These are phyloP conservation scores for Suillus decipiens DNA, from an alignment of 768 basidiomycete species.

Conservation along the genomic window DNA sequence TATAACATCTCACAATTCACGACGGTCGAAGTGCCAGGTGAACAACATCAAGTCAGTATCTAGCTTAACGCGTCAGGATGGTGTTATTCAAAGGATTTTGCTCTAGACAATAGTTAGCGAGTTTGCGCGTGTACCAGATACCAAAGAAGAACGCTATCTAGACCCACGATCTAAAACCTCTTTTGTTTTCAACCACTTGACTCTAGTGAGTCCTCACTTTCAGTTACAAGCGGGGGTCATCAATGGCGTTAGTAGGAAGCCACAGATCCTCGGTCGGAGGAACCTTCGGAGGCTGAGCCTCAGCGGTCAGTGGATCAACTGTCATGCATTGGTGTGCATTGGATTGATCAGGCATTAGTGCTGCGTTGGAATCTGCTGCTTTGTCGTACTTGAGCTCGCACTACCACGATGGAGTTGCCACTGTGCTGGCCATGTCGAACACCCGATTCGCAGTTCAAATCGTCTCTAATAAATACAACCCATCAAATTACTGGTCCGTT, in stretches of 20 bases:
- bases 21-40: constrained; percentile 79
- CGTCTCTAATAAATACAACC: constrained; percentile 97
- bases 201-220: constrained; percentile 54
- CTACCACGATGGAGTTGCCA: constrained; percentile 75
- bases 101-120: constrained; percentile 80
- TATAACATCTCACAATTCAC: constrained; percentile 92
- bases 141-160: constrained; percentile 68
- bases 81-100: constrained; percentile 10
- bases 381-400: constrained; percentile 76
- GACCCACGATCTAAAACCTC: constrained; percentile 80
- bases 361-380: constrained; percentile 68
- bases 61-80: background rate
- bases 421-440: constrained; percentile 62
- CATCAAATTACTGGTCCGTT: constrained; percentile 84
- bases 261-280: constrained; percentile 65
- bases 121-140: constrained; percentile 52
- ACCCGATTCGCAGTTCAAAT: constrained; percentile 70
- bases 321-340: background rate
- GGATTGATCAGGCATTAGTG: constrained; percentile 39
- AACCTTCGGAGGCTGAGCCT: constrained; percentile 66
- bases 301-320: constrained; percentile 57
- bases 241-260: constrained; percentile 57
- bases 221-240: constrained; percentile 15
- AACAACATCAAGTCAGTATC: constrained; percentile 68
- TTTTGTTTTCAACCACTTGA: constrained; percentile 85